Evolutionary conservation across 805 yeast genomes (phyloP).

Genomic region (Torulaspora gathmanii): DNA sequence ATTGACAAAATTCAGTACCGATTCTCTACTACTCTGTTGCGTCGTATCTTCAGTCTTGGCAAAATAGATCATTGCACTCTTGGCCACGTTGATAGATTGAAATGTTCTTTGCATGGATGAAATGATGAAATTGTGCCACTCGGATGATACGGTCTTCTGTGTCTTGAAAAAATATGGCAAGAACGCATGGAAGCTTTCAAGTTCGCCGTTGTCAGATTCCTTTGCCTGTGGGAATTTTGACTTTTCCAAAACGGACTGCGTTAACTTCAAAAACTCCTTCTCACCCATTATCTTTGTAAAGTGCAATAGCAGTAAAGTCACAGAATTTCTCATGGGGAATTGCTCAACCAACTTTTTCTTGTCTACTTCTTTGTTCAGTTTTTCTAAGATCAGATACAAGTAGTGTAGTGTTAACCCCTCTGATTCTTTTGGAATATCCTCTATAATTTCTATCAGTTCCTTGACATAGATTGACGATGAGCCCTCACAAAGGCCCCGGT

Average conservation of each 20-base stretch:
- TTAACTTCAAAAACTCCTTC: conserved; percentile 15
- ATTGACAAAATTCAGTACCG: conserved; percentile 37
- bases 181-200: conserved; percentile 33
- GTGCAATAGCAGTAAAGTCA: conserved; percentile 10
- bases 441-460: conserved; percentile 14
- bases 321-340: conserved; percentile 6
- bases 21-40: conserved; percentile 30
- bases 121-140: conserved; percentile 30
- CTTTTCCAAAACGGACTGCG: conserved; percentile 19
- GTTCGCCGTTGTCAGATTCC: conserved; percentile 29
- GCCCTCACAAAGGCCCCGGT: conserved; percentile 12
- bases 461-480: conserved; percentile 6
- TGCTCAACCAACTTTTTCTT: conserved; percentile 1
- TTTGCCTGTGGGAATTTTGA: conserved; percentile 45
- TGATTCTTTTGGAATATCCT: conserved; percentile 23
- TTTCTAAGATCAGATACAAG: conserved; percentile 20
- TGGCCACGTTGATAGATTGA: conserved; percentile 39
- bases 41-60: conserved; percentile 14
- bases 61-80: conserved; percentile 37
- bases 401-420: conserved; percentile 27
- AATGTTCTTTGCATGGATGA: conserved; percentile 42
- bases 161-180: conserved; percentile 29
- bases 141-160: conserved; percentile 13
- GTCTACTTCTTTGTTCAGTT: conserved; percentile 10
- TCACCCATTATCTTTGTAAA: conserved; percentile 13